Evolutionary conservation across 495 filamentous ascomycete genomes (phyloP).

Genomic region (Neurospora hispaniola): DNA sequence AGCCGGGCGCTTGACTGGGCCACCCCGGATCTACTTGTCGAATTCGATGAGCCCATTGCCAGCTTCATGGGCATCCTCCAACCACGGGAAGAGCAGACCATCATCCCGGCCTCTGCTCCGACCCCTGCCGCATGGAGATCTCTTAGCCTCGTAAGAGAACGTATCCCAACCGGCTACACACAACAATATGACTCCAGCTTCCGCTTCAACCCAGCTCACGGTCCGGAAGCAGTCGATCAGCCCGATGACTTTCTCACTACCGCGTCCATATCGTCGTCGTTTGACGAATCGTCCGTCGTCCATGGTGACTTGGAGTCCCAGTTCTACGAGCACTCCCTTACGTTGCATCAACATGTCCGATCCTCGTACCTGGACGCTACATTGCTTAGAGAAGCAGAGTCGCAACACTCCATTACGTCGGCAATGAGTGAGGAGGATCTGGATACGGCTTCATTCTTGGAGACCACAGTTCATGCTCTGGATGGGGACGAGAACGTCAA

Average conservation of each 20-base stretch:
- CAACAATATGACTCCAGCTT: constrained; percentile 34
- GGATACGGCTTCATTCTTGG: constrained; percentile 8
- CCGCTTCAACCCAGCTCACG: background rate
- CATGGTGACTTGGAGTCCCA: constrained; percentile 30
- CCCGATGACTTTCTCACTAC: constrained; percentile 42
- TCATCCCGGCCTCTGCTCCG: constrained; percentile 9
- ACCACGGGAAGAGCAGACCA: background rate
- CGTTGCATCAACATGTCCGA: constrained; percentile 45
- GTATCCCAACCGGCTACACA: constrained; percentile 32
- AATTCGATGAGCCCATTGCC: constrained; percentile 33
- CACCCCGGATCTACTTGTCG: constrained; percentile 36
- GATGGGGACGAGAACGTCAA: background rate
- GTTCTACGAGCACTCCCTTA: constrained; percentile 67
- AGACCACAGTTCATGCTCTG: constrained; percentile 1
- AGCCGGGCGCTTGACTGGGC: constrained; percentile 45
- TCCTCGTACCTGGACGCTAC: constrained; percentile 38
- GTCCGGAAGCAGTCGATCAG: constrained; percentile 12
- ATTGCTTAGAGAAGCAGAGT: background rate
- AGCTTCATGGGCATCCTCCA: constrained; percentile 30
- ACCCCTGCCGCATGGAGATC: constrained; percentile 36
- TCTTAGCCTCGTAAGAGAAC: constrained; percentile 27
- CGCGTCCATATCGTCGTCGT: constrained; percentile 18
- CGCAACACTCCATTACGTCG: constrained; percentile 4
- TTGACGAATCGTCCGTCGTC: constrained; percentile 20
- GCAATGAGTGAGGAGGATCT: constrained; percentile 7